Conservation (phyloP, 1,139 yeast genomes). For the Geotrichum phurueaensis region DNA sequence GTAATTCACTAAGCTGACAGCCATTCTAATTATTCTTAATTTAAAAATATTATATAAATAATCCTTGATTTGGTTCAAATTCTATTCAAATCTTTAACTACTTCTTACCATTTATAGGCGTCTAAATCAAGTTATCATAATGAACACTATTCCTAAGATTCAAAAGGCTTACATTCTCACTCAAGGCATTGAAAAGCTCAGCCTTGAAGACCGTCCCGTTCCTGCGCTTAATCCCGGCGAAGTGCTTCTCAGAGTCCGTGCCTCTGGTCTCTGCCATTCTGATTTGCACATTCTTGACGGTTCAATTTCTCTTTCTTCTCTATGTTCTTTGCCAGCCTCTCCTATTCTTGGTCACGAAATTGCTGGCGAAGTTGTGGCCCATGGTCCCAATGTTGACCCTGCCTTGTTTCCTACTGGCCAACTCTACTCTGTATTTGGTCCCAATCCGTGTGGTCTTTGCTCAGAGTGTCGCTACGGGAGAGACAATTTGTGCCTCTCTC, state of each 20-base stretch:
- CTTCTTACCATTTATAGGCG: no score
- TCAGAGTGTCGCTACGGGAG: constrained; percentile 41
- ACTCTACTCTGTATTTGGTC: constrained; percentile 39
- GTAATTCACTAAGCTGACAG: no score
- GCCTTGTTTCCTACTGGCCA: constrained; percentile 37
- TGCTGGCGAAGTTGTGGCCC: constrained; percentile 44
- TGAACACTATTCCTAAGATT: neutral
- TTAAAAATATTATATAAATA: no score
- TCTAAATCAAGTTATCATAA: neutral
- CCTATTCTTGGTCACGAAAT: constrained; percentile 53
- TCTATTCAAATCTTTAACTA: no score
- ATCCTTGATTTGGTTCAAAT: no score
- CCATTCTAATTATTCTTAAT: no score
- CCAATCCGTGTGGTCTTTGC: constrained; percentile 45
- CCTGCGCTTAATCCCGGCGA: constrained; percentile 38
- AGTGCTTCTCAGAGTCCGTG: constrained; percentile 45
- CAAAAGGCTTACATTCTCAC: constrained; percentile 16
- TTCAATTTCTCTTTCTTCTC: neutral
- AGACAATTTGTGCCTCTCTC: constrained; percentile 39
- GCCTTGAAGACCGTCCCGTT: constrained; percentile 33
- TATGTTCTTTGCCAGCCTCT: constrained; percentile 22
- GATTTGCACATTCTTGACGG: constrained; percentile 45
- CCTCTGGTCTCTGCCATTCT: constrained; percentile 50
- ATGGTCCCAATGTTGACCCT: constrained; percentile 37
- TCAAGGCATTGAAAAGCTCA: constrained; percentile 1